Evolutionary conservation across 2,329 filamentous ascomycete genomes (phyloP), one percentile per base, ranked within the genome.

Genomic region (Aspergillus sp.): DNA sequence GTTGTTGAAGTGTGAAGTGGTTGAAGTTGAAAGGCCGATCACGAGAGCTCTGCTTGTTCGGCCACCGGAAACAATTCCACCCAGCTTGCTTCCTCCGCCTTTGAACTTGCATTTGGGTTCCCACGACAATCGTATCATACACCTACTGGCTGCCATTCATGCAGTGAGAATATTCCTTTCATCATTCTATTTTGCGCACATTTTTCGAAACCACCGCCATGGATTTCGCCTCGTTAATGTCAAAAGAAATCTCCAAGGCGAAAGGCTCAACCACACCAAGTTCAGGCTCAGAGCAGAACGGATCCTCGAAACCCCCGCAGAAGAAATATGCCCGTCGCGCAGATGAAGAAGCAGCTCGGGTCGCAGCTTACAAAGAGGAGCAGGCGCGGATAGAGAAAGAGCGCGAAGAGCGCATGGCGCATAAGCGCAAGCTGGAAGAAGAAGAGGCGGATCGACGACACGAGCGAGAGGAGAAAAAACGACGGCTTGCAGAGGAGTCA

Each of bases 141-240:
- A 27, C 15, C 43, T 46, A 31, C 25, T 8, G 33, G 23, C 7
- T 17, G 8, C 35, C 7, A 8, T 54, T 6, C 0, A 40, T 43
- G 12, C 6, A 37, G 8, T 37, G 12, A 37, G 14, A 11, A 35
- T 15, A 17, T 19, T 17, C 12, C 12, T 23, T 14, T 12, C 11
- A 11, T 40, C 8, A 1, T 25, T 25, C 6, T 27, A 35, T 17
- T 2, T 31, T 19, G 45, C 31, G 31, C 45, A 35, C 25, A 35
- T 21, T 19, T 7, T 8, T 11, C 19, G 31, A 51, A 17, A 43
- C 14, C 43, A 35, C 58, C 71, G 81, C 61, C 65, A 99, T 99
- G 95, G 93, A 99, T 76, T 99, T 99, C 80, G 92, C 92, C 60
- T 86, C 91, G 37, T 81, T 99, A 48, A 96, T 99, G 91, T 87